Base-by-base conservation (phyloP, 106 monocot genomes). In the Acorus calamus region DNA sequence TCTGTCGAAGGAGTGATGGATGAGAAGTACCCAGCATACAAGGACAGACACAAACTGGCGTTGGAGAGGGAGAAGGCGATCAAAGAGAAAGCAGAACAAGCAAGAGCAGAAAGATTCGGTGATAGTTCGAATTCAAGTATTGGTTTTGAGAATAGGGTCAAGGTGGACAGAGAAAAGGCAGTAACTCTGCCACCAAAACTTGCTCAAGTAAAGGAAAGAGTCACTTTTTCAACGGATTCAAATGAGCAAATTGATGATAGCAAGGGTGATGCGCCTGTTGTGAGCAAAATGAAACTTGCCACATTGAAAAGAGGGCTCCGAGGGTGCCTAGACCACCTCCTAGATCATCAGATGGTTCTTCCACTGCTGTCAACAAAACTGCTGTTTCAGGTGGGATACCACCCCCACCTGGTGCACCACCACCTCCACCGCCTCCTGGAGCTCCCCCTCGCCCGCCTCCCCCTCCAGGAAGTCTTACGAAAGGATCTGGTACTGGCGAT, bases 11-110 rank as follows among this genome's bases (percentile, higher is more conserved):
- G 80, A 56, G 82, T 87, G 28, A 90, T 84, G 12, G 82, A 87
- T 4, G 90, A 87, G 3, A 96, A 90, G 72, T 96, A 90, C 60
- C 94, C 94, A 9, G 84, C 84, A 48, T 96, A 86, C 61, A 96
- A 87, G 66, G 90, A 96, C 61, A 64, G 94, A 57, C 94, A 96
- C 58, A 96, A 90, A 65, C 74, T 96, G 48, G 94, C 94, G 1
- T 8, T 87, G 41, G 94, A 96, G 56, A 64, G 90, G 55, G 94
- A 96, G 84, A 87, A 86, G 68, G 76, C 60, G 2, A 80, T 90
- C 71, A 96, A 96, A 71, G 76, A 84, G 82, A 87, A 83, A 53
- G 94, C 90, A 28, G 80, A 87, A 48, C 82, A 87, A 71, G 94
- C 90, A 3, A 74, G 94, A 75, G 84, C 69, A 13, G 76, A 84